Evolutionary conservation across 2,329 filamentous ascomycete species (phyloP), one percentile per base, ranked within the genome.

Genomic region (Cytospora piceae): DNA sequence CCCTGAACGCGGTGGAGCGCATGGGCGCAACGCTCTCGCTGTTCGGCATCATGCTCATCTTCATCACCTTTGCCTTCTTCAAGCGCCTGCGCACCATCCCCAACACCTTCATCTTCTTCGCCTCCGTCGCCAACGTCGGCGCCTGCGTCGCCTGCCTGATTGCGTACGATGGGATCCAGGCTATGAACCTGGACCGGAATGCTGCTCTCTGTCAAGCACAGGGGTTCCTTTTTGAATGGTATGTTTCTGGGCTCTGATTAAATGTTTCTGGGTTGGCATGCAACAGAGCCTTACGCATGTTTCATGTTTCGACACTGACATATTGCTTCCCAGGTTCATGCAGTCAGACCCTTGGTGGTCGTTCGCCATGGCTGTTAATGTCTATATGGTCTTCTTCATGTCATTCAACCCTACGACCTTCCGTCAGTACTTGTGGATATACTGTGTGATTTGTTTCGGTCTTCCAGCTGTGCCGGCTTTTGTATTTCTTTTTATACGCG

Each of bases 311-410:
- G 14, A 57, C 9, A 5, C 11, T 24, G 22, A 49, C 15, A n/a
- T 29, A 22, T 14, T 52, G n/a, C 6, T 29, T n/a, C 14, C 12
- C 68, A 92, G 88, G 86, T 93, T 92, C 75, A 90, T 91, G 85
- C 88, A 90, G 70, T 90, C 89, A 6, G 90, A 92, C 76, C 87
- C 89, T 0, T 84, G 90, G 78, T 93, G 89, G 90, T 91, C 90
- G 0, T 85, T 93, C 62, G 90, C 90, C 69, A 94, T 95, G 91
- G 90, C 91, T 3, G 82, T 90, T 73, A 95, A 94, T 72, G 91
- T 94, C 68, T 91, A 90, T 71, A 82, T 94, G 60, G 85, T 87
- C 66, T 87, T 87, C 74, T 87, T 87, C 76, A 83, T 83, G 70
- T 80, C 83, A n/a, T 81, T 82, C 57, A 85, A 81, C 56, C 84